Percentiles rank a stretch among this genome's conserved stretches.
These are phyloP conservation scores for Cyclotella distinguenda DNA, from an alignment of 108 stramenopile genomes.

Conservation along the genomic window DNA sequence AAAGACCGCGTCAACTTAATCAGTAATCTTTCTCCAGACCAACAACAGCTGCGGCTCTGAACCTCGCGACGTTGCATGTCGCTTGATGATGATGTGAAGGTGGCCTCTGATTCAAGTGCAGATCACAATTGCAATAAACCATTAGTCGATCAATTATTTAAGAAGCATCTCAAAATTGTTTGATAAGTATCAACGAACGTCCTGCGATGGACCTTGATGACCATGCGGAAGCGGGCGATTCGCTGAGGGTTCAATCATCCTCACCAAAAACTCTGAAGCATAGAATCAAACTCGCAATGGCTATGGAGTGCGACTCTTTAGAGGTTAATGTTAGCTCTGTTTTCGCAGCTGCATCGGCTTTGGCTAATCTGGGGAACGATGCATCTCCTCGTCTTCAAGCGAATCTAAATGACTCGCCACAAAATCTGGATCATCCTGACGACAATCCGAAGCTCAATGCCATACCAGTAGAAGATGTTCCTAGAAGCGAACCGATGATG, in stretches of 20 bases:
- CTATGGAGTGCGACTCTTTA: constrained; percentile 1
- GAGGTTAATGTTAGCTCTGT: constrained; percentile 8
- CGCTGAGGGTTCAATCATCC: neutral
- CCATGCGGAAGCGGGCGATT: too few relatives aligned
- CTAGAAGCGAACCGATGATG: neutral
- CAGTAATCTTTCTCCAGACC: too few relatives aligned
- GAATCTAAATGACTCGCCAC: neutral
- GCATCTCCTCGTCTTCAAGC: neutral
- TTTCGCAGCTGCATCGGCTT: constrained; percentile 36
- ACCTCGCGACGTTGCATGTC: too few relatives aligned
- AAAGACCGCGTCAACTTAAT: too few relatives aligned
- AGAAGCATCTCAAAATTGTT: too few relatives aligned
- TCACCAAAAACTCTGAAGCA: constrained; percentile 6
- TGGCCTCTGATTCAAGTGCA: too few relatives aligned
- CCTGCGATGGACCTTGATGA: too few relatives aligned
- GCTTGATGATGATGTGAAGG: too few relatives aligned
- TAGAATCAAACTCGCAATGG: constrained; percentile 20
- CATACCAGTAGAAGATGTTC: neutral
- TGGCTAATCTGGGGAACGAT: constrained; percentile 21
- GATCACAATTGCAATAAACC: too few relatives aligned
- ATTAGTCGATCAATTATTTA: too few relatives aligned
- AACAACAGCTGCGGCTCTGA: too few relatives aligned
- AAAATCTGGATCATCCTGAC: neutral
- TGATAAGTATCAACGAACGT: too few relatives aligned
- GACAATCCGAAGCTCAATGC: constrained; percentile 1